Conservation (phyloP, 129 eudicot genomes). For the Smallanthus sonchifolius region DNA sequence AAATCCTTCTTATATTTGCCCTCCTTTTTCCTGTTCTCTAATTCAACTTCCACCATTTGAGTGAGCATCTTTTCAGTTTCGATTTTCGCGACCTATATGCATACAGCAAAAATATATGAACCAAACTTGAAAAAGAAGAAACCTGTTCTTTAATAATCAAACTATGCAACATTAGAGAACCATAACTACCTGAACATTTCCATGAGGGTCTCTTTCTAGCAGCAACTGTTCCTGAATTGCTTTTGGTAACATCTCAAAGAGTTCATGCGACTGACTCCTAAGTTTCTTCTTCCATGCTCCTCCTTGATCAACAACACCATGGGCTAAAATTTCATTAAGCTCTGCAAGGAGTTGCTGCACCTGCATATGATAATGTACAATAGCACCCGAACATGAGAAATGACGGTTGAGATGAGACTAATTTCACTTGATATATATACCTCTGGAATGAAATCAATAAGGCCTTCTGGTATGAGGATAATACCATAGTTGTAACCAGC, state of each 20-base stretch:
- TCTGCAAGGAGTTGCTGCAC: conserved; percentile 90
- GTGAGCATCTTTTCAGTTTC: conserved; percentile 98
- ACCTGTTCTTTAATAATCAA: background rate
- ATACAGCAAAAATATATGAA: background rate
- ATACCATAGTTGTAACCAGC: conserved; percentile 89
- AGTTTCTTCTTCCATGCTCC: conserved; percentile 94
- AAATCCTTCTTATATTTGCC: conserved; percentile 58
- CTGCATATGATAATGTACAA: conserved; percentile 33
- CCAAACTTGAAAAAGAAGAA: background rate
- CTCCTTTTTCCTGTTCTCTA: conserved; percentile 54
- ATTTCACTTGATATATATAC: conserved; percentile 26
- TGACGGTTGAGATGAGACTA: background rate
- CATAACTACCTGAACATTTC: conserved; percentile 85
- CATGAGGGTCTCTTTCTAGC: conserved; percentile 99
- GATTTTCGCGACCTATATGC: conserved; percentile 78
- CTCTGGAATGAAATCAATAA: conserved; percentile 98
- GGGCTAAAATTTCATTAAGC: conserved; percentile 94
- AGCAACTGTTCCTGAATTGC: conserved; percentile 88
- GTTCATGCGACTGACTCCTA: conserved; percentile 55
- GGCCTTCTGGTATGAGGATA: conserved; percentile 90
- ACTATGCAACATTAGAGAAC: background rate
- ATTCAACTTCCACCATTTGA: conserved; percentile 86
- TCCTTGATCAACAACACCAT: conserved; percentile 66
- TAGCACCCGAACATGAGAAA: background rate
- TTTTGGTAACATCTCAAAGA: conserved; percentile 73